Conservation (phyloP, 2,329 filamentous ascomycete genomes). For the Scleromitrula shiraiana region DNA sequence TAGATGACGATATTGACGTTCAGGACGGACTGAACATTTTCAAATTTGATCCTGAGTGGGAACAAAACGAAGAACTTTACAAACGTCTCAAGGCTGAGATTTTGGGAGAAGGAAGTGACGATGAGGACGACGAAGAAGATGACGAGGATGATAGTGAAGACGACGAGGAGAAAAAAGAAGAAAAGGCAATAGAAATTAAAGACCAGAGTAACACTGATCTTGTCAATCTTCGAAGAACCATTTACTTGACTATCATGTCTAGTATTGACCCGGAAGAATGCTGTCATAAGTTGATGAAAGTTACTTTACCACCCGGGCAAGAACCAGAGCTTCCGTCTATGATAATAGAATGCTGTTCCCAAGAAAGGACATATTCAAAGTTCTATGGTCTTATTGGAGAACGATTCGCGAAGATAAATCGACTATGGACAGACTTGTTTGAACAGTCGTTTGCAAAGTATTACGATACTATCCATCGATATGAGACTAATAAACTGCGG, state of each 20-base stretch:
- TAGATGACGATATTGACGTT: constrained; percentile 78
- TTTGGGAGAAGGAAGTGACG: constrained; percentile 82
- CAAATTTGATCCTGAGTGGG: constrained; percentile 85
- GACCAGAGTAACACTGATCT: constrained; percentile 95
- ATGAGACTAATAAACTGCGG: constrained; percentile 88
- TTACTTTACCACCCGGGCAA: constrained; percentile 77
- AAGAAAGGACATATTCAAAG: constrained; percentile 95
- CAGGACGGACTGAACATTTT: constrained; percentile 91
- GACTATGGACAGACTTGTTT: constrained; percentile 88
- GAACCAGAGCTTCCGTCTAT: constrained; percentile 91
- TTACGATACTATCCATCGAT: constrained; percentile 95
- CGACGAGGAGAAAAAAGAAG: constrained; percentile 67
- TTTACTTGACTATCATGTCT: constrained; percentile 97
- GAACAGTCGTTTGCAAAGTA: constrained; percentile 86
- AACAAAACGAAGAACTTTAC: constrained; percentile 86
- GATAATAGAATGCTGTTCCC: constrained; percentile 94
- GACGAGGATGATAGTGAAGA: constrained; percentile 58
- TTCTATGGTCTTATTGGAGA: constrained; percentile 95
- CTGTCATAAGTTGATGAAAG: constrained; percentile 93
- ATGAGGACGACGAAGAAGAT: constrained; percentile 61
- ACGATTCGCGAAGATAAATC: constrained; percentile 90
- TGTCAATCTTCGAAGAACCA: constrained; percentile 85
- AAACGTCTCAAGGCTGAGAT: constrained; percentile 89
- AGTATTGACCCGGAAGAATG: constrained; percentile 94
- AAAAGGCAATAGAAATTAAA: constrained; percentile 88